Conservation (phyloP, 2,329 filamentous ascomycete species). For the Ambrosiella cleistominuta region DNA sequence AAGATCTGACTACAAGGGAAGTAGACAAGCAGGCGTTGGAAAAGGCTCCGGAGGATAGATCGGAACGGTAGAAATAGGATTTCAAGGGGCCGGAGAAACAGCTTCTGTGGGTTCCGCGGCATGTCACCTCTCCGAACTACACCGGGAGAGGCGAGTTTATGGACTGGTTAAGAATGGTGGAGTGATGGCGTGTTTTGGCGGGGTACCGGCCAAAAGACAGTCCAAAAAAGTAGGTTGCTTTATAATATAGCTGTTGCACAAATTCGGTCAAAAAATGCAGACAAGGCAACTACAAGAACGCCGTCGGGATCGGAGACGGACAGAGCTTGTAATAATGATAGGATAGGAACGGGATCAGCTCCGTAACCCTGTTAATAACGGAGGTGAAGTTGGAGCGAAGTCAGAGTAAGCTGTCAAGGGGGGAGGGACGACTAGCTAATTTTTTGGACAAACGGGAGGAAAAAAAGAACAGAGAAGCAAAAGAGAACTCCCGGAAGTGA, state of each 20-base stretch:
- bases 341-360: background rate
- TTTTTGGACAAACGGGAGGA: background rate
- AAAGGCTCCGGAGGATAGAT: slow-evolving; percentile 15
- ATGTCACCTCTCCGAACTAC: slow-evolving; percentile 9
- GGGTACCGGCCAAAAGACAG: background rate
- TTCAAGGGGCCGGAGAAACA: slow-evolving; percentile 19
- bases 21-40: slow-evolving; percentile 9
- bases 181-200: background rate
- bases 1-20: slow-evolving; percentile 10
- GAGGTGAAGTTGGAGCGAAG: slow-evolving; percentile 1
- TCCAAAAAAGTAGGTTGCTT: background rate
- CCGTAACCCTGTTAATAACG: background rate
- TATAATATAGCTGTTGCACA: background rate
- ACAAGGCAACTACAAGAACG: background rate
- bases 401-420: background rate
- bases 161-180: background rate
- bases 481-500: background rate
- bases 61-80: slow-evolving; percentile 18
- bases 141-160: slow-evolving; percentile 1
- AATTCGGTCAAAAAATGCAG: background rate
- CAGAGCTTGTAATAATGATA: background rate
- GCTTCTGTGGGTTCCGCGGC: slow-evolving; percentile 12
- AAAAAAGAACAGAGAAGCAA: slow-evolving; percentile 1
- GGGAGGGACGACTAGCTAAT: background rate
- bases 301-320: background rate